Evolutionary conservation across 306 rosid species (phyloP), one percentile per base, ranked within the genome.

Genomic region (Alnus glutinosa): DNA sequence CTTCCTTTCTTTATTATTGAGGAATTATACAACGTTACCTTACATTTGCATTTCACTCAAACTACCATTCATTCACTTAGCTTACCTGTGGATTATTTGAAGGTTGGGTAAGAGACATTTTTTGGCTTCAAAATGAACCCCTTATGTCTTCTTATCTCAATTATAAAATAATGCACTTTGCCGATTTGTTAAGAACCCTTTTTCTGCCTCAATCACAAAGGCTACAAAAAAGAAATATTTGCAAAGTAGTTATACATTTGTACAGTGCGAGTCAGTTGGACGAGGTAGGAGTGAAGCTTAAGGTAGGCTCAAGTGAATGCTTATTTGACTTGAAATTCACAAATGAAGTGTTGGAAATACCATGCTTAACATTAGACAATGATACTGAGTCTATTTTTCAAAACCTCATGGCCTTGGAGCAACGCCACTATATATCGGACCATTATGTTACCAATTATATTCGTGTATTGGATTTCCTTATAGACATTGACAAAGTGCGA

Each of bases 1-100:
- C 63, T 79, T 13, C 77, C 73, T 32, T 79, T 79, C 66, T 36
- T 79, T 8, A n/a, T 77, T 72, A 77, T 66, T 15, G 66, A 66
- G 64, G 7, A 39, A 50, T 18, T 66, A 64, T 9, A 64, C 44
- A 7, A 48, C 5, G 55, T 64, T 57, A 5, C 5, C 66, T 64
- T 57, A 5, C 57, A 52, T 52, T 15, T 52, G n/a, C 8, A 14
- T 52, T 7, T 15, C 57, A 0, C 2, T 51, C 50, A 5, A 52
- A 15, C 57, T 0, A 54, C 57, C 2, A 4, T 14, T 4, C 0
- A 1, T 52, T 52, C 14, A 1, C 13, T 15, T 2, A 67, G 5
- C n/a, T 67, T 7, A 39, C 72, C n/a, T 16, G 1, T 34, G 37
- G 0, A 23, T 0, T 23, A 23, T 23, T 23, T 23, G 28, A 0